phyloP scores from a whole-genome alignment of 2,329 filamentous ascomycete species.

The Pestalotiopsis sp. region DNA sequence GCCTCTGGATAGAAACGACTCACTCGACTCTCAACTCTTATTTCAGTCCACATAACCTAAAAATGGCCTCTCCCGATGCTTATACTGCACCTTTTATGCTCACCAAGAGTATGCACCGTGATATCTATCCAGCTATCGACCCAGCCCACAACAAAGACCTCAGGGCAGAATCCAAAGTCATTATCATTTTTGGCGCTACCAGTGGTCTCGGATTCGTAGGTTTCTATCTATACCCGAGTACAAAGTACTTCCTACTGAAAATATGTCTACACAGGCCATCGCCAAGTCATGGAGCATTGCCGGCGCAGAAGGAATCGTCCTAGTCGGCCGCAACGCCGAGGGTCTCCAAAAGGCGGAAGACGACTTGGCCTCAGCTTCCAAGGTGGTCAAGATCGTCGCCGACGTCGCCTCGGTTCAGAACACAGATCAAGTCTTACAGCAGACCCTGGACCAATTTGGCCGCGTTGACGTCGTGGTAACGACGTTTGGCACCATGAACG shows the following conservation, averaged over 20 bases:
- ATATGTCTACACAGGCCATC: not conserved
- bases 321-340: slow-evolving; percentile 6
- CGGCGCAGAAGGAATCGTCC: slow-evolving; percentile 3
- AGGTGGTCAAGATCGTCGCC: not conserved
- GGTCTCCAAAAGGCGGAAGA: not conserved
- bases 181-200: not conserved
- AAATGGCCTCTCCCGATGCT: slow-evolving; percentile 1
- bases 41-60: too few relatives aligned
- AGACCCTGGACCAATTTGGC: not conserved
- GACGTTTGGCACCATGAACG: slow-evolving; percentile 36
- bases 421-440: not conserved
- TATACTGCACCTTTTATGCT: slow-evolving; percentile 9
- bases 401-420: not conserved
- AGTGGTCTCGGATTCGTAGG: not conserved
- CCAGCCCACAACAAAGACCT: not conserved
- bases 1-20: not conserved
- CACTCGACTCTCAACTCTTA: too few relatives aligned
- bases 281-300: slow-evolving; percentile 4
- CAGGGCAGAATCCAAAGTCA: not conserved
- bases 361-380: not conserved
- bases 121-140: slow-evolving; percentile 6
- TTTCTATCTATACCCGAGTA: not conserved
- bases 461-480: slow-evolving; percentile 45
- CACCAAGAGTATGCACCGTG: slow-evolving; percentile 9
- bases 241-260: not conserved